These are phyloP conservation scores for Fusarium oligoseptatum DNA, from an alignment of 2,329 filamentous ascomycete genomes.

Conservation along the genomic window DNA sequence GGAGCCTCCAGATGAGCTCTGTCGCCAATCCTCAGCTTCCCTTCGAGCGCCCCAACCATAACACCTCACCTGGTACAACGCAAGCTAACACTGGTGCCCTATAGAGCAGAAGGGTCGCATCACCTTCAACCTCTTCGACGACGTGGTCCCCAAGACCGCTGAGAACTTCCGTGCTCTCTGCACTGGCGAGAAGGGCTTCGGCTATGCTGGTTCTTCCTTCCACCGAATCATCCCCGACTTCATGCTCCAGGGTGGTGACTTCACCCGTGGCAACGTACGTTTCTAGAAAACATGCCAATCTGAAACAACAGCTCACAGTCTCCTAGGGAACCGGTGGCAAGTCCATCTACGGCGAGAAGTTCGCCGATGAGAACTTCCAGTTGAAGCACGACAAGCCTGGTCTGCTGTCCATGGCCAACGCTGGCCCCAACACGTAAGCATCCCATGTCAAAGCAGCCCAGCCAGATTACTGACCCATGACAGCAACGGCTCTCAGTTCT, in stretches of 20 bases:
- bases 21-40: constrained; percentile 23
- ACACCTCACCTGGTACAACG: neutral
- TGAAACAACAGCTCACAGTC: constrained; percentile 33
- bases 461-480: constrained; percentile 42
- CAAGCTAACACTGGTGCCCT: constrained; percentile 37
- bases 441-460: no score
- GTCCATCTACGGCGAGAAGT: constrained; percentile 97
- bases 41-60: constrained; percentile 10
- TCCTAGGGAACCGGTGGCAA: constrained; percentile 86
- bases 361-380: constrained; percentile 92
- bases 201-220: constrained; percentile 87
- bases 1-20: neutral
- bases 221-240: constrained; percentile 94
- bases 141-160: constrained; percentile 88
- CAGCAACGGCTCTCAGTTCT: constrained; percentile 99
- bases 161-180: constrained; percentile 89
- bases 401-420: constrained; percentile 95
- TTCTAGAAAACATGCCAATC: neutral
- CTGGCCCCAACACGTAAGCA: constrained; percentile 88
- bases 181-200: constrained; percentile 84
- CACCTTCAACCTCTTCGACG: constrained; percentile 89
- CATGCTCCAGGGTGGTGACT: constrained; percentile 98
- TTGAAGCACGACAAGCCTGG: constrained; percentile 80
- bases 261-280: constrained; percentile 90
- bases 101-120: constrained; percentile 82